A percentile compares a stretch with the other conserved stretches of the same genome.
Evolutionary conservation across 139 green algal species (phyloP).

Genomic region (Tetradesmus obliquus): DNA sequence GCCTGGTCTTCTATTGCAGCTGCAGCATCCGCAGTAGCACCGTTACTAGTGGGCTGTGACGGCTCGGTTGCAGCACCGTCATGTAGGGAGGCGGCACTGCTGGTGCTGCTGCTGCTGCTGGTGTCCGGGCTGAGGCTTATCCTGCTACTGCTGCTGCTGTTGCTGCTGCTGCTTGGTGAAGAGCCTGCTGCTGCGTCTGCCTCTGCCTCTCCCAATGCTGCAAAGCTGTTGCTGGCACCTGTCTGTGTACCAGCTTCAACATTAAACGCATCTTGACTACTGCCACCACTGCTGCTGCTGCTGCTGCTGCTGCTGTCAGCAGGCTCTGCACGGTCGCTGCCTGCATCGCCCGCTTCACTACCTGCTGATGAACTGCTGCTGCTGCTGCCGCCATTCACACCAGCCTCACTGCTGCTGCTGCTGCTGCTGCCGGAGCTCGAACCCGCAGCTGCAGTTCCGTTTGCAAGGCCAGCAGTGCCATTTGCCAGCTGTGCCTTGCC

Average conservation of each 20-base stretch:
- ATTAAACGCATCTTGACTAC: background rate
- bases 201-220: background rate
- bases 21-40: background rate
- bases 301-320: slow-evolving; percentile 18
- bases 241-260: background rate
- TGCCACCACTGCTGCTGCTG: slow-evolving; percentile 8
- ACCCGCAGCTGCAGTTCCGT: background rate
- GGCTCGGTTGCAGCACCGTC: background rate
- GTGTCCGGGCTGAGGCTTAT: background rate
- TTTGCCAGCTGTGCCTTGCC: background rate
- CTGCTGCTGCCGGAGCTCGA: background rate
- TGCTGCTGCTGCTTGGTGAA: background rate
- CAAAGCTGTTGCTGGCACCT: slow-evolving; percentile 37
- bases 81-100: background rate
- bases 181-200: background rate
- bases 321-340: background rate
- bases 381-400: background rate
- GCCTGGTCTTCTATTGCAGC: background rate
- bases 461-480: background rate
- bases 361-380: slow-evolving; percentile 7
- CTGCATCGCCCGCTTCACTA: slow-evolving; percentile 21
- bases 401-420: background rate
- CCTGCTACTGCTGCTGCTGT: background rate
- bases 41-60: background rate
- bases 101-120: slow-evolving; percentile 36